A percentile compares a stretch with the other conserved stretches of the same genome.
These are phyloP conservation scores for Pharus latifolius DNA, from an alignment of 176 grass and related monocot genomes.

Conservation along the genomic window DNA sequence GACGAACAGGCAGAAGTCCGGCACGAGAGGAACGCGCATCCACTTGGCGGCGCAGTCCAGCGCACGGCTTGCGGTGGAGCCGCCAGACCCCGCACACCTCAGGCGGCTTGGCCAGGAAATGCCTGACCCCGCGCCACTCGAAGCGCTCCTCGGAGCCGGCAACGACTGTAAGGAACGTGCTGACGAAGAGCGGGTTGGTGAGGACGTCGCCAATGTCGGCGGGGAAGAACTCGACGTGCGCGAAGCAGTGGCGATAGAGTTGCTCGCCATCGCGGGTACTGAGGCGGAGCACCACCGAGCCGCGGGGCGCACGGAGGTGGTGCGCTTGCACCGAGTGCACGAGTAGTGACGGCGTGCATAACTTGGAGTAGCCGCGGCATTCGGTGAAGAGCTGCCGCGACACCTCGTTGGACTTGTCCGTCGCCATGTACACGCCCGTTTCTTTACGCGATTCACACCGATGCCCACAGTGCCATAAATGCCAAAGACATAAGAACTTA, in stretches of 20 bases:
- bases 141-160: not conserved
- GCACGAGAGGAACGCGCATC: slow-evolving; percentile 66
- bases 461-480: not conserved
- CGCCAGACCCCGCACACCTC: slow-evolving; percentile 60
- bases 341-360: slow-evolving; percentile 80
- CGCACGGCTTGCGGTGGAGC: slow-evolving; percentile 36
- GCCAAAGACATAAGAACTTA: not conserved
- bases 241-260: slow-evolving; percentile 45
- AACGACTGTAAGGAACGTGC: slow-evolving; percentile 55
- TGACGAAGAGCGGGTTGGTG: slow-evolving; percentile 44
- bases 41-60: slow-evolving; percentile 56
- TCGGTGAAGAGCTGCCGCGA: slow-evolving; percentile 69
- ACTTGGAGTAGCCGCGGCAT: slow-evolving; percentile 79
- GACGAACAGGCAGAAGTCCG: slow-evolving; percentile 54
- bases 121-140: slow-evolving; percentile 43
- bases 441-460: not conserved
- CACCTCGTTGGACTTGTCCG: slow-evolving; percentile 64
- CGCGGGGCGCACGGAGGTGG: slow-evolving; percentile 24
- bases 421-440: slow-evolving; percentile 63
- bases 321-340: slow-evolving; percentile 85
- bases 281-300: slow-evolving; percentile 20
- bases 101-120: slow-evolving; percentile 50
- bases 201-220: slow-evolving; percentile 71
- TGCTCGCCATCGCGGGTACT: slow-evolving; percentile 35
- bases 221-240: slow-evolving; percentile 71